Base-by-base conservation (phyloP, 2,329 filamentous ascomycete species). In the Pestalotiopsis sp. region DNA sequence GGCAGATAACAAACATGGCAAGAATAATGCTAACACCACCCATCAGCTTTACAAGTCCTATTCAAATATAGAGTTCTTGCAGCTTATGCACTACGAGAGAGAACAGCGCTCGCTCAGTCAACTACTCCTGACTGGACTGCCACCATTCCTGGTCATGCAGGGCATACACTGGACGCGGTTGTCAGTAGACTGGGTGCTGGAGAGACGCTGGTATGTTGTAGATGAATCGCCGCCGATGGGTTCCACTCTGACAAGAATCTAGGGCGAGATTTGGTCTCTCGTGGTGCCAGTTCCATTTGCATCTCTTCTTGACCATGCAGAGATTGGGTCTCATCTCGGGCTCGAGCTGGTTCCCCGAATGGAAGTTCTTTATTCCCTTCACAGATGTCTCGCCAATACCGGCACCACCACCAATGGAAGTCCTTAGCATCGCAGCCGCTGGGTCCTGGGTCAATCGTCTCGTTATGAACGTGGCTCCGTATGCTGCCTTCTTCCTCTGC, bases 351-450 rank as follows among this genome's bases (percentile, higher is more conserved):
- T 76, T 89, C 2, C 87, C 88, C 0, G 76, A 74, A 7, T 78
- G 79, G 49, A 79, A 76, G 4, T 90, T 85, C 75, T 89, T 89
- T 71, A 73, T 90, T 20, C 87, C 88, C 0, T 89, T 88, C 62
- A 84, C 85, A 13, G 73, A 78, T 7, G 77, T 82, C 13, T 89
- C 87, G 0, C 86, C 86, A 0, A 84, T 88, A 36, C 75, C 80
- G 1, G 76, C 84, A 0, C 86, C 86, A 1, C 82, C 84, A 2
- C 77, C 81, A 0, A 80, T 82, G 0, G 70, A 77, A 3, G 80
- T 81, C 2, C 74, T 86, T 20, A 81, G 77, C 11, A 67, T 76
- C 3, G 70, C 76, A 4, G 82, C 82, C 14, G 58, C 88, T 4
- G 67, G 80, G 2, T 71, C 74, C 27, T 90, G 87, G 85, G 20